Percentiles rank a stretch among this genome's conserved stretches.
These are phyloP conservation scores for Fusarium piperis DNA, from an alignment of 2,329 filamentous ascomycete genomes.

Conservation along the genomic window DNA sequence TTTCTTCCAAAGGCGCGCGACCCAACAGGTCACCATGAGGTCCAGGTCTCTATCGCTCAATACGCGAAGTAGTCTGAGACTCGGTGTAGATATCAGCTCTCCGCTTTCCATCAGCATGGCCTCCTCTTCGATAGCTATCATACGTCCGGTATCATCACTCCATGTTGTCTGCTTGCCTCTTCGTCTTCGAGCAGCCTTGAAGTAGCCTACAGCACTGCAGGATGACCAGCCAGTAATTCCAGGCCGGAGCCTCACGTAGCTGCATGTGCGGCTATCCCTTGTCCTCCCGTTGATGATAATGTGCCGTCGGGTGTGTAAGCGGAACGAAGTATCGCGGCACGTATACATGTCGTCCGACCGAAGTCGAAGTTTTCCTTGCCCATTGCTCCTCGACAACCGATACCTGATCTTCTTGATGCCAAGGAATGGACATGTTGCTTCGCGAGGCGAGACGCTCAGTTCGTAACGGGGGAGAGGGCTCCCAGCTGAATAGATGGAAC, in stretches of 20 bases:
- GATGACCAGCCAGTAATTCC: neutral
- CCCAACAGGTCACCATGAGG: neutral
- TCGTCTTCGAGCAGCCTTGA: neutral
- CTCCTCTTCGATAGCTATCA: neutral
- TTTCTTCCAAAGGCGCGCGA: neutral
- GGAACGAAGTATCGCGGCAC: neutral
- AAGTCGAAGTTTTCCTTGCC: neutral
- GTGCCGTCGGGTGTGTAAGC: neutral
- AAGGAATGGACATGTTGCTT: neutral
- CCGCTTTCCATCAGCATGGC: neutral
- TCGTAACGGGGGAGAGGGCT: neutral
- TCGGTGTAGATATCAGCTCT: neutral
- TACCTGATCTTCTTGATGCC: neutral
- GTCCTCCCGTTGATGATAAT: neutral
- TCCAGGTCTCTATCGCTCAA: neutral
- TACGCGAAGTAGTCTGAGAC: neutral
- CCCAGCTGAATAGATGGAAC: neutral
- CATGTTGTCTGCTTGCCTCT: neutral
- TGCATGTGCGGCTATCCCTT: neutral
- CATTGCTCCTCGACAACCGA: neutral
- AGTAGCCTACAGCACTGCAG: neutral
- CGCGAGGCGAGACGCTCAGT: neutral
- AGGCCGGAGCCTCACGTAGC: neutral
- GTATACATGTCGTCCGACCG: neutral
- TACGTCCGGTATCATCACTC: neutral